phyloP scores from a whole-genome alignment of 305 asterid genomes.

The Striga hermonthica region DNA sequence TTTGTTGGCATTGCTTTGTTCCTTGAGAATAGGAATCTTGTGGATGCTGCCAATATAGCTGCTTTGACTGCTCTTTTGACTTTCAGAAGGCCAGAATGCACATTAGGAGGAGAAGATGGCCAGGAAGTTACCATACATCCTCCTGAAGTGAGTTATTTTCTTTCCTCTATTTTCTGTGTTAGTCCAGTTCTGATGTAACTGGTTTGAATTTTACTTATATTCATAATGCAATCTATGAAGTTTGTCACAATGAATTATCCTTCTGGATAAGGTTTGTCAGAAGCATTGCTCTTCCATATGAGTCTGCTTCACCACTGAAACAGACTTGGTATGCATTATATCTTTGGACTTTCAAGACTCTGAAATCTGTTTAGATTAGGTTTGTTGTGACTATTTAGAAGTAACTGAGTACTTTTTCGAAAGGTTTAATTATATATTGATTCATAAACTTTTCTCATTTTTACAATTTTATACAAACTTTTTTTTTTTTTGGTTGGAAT shows the following conservation, averaged over 20 bases:
- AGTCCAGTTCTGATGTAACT: constrained; percentile 12
- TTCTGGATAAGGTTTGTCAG: constrained; percentile 11
- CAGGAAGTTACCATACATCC: constrained; percentile 78
- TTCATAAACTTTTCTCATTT: too few species aligned
- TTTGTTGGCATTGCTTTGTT: constrained; percentile 25
- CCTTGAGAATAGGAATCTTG: constrained; percentile 61
- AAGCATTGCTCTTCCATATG: constrained; percentile 11
- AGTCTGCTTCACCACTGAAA: background rate
- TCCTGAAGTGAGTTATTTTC: constrained; percentile 57
- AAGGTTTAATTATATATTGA: too few species aligned
- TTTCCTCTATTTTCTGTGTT: background rate
- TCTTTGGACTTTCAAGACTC: background rate
- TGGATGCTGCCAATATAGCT: constrained; percentile 93
- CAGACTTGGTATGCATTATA: constrained; percentile 20
- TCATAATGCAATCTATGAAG: background rate
- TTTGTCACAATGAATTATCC: constrained; percentile 17
- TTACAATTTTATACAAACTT: constrained; percentile 14
- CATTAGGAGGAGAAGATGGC: constrained; percentile 81
- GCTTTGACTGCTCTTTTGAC: constrained; percentile 89
- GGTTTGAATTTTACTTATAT: constrained; percentile 10
- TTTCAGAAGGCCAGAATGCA: constrained; percentile 86
- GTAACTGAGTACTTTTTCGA: background rate
- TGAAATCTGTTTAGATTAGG: background rate
- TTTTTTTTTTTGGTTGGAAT: constrained; percentile 4
- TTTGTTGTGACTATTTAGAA: constrained; percentile 8